These are phyloP conservation scores for Eutrema heterophyllum DNA, from an alignment of 345 rosid genomes.

Conservation along the genomic window DNA sequence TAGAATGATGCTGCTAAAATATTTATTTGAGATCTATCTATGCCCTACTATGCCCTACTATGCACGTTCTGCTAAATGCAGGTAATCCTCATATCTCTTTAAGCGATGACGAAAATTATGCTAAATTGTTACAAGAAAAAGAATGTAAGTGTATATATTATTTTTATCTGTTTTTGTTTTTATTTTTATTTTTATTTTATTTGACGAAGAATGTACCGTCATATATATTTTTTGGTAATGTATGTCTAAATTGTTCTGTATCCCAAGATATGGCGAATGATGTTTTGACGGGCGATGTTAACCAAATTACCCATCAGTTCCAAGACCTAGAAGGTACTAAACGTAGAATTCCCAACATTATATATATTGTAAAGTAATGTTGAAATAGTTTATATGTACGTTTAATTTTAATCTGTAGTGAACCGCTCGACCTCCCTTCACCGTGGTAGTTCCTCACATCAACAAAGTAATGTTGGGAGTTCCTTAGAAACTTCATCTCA, in stretches of 20 bases:
- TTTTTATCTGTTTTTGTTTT: neutral
- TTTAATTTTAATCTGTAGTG: neutral
- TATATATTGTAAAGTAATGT: neutral
- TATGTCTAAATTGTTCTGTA: neutral
- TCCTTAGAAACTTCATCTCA: neutral
- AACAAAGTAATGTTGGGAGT: neutral
- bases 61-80: neutral
- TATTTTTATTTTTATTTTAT: neutral
- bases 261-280: conserved; percentile 9
- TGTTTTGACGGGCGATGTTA: neutral
- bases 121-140: conserved; percentile 18
- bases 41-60: too few relatives aligned
- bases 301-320: conserved; percentile 7
- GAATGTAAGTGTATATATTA: conserved; percentile 10
- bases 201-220: neutral
- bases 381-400: neutral
- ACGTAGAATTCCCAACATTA: neutral
- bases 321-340: neutral
- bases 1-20: too few relatives aligned
- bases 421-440: neutral
- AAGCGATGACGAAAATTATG: conserved; percentile 15
- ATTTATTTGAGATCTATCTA: neutral
- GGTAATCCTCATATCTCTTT: neutral
- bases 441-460: neutral
- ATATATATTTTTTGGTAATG: neutral